Base-by-base conservation (phyloP, 1,284 basidiomycete species). In the Termitomyces sp. region DNA sequence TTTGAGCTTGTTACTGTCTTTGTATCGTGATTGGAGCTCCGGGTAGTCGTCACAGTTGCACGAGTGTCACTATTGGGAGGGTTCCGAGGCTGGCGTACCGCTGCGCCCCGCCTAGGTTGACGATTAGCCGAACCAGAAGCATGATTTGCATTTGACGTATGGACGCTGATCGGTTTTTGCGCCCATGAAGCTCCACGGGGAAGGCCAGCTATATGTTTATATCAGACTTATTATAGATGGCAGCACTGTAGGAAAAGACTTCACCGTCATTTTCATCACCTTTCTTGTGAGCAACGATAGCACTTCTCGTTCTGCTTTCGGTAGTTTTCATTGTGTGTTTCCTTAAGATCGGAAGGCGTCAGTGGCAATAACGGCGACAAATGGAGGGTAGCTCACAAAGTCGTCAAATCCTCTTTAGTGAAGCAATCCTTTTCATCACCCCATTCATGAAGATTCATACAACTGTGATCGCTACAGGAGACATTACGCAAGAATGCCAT, bases 381-480 rank as follows among this genome's bases (percentile, higher is more conserved):
- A 42, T 38, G 43, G 39, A 53, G 54, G 33, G 58, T 40, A 35
- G 80, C 88, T 48, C 66, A 93, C 89, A 95, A 69, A 2, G 90
- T 93, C 31, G 91, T 88, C 52, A 95, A 74, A 68, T 97, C 91
- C 66, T 95, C 91, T 71, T 93, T 93, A 8, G 88, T 94, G 66
- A 94, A 97, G 61, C 91, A 94, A 69, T 99, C 97, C 53, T 93
- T 92, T 68, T 99, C 96, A 62, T 98, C 97, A 18, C 95, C 96
- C 85, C 94, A 96, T 68, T 99, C 97, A 68, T 99, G 97, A 50
- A 97, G 72, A 67, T 93, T 92, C 81, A 95, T 90, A 72, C 96
- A 99, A 55, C 83, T 84, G 61, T 90, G 86, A 66, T 93, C 92
- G 50, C 86, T 81, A 72, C 97, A 99, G 55, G 82, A 83, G 43